Evolutionary conservation across 441 rosid genomes (phyloP), one percentile per base, ranked within the genome.

Genomic region (Jatropha multifida): DNA sequence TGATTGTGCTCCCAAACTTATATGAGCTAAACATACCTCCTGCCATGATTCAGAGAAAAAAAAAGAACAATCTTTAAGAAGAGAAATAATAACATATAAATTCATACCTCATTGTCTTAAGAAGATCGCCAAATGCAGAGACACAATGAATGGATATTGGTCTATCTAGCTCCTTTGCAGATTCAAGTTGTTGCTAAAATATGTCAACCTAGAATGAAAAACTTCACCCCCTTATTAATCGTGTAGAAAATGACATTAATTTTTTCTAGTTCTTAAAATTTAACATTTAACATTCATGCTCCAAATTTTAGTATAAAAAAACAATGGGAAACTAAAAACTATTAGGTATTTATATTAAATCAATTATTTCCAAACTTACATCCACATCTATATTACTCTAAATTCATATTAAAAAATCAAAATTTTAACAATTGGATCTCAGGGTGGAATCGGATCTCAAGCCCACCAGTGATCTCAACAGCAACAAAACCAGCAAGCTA

Each of bases 401-500:
- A 12, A 52, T 17, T 4, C 7, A 52, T 5, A 4, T 2, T 18
- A 52, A 52, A 1, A 6, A 58, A 9, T 20, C 37, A 10, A 58
- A 58, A 58, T 20, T 20, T 0, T 26, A 9, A 58, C 5, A 18
- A 83, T 92, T 88, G 92, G 83, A 97, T 90, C 74, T 98, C 99
- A 0, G 94, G 97, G 79, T 96, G 99, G 91, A 96, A 94, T 49
- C 97, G 97, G 65, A 96, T 7, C 32, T 96, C 99, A 77, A 98
- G 98, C 42, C 99, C 99, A 72, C 99, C 98, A 7, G 98, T 90
- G 38, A 96, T 56, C 82, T 94, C 98, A 37, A 94, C 92, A 18
- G 86, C 99, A 32, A 94, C 97, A 78, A 96, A 97, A 75, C 98
- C 98, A 70, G 98, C 99, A 55, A 94, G 86, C 98, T 95, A 79